Conservation (phyloP, 192 early-diverging fungal genomes). For the Oehlia diaphana region DNA sequence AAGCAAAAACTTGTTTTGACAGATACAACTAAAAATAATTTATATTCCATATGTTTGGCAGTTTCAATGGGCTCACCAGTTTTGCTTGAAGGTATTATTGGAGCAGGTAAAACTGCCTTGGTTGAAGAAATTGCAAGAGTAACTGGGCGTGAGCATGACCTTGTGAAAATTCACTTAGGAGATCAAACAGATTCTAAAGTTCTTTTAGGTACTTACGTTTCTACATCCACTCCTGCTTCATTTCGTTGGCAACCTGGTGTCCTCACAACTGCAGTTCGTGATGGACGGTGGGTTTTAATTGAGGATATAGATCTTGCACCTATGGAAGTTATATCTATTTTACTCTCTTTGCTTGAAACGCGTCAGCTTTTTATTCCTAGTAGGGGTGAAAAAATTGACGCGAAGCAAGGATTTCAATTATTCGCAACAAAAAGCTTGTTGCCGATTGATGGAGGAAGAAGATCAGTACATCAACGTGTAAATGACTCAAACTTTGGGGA, state of each 20-base stretch:
- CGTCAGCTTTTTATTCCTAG: constrained; percentile 87
- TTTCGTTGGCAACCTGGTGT: constrained; percentile 96
- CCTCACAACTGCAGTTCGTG: constrained; percentile 83
- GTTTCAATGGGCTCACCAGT: constrained; percentile 85
- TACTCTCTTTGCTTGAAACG: constrained; percentile 91
- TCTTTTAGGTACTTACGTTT: constrained; percentile 93
- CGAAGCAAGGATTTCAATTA: constrained; percentile 84
- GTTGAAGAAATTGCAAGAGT: constrained; percentile 83
- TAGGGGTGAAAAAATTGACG: constrained; percentile 82
- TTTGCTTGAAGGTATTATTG: constrained; percentile 81
- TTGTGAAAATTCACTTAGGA: constrained; percentile 93
- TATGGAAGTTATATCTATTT: constrained; percentile 87
- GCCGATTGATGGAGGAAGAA: constrained; percentile 44
- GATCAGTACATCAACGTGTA: constrained; percentile 22
- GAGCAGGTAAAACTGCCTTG: constrained; percentile 88
- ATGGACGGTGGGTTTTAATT: constrained; percentile 94
- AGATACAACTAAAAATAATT: constrained; percentile 70
- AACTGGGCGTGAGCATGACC: constrained; percentile 66
- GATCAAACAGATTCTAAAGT: constrained; percentile 96
- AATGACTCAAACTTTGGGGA: constrained; percentile 52
- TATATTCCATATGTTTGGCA: constrained; percentile 81
- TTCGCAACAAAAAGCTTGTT: constrained; percentile 82
- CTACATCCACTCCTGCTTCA: constrained; percentile 86
- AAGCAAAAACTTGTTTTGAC: constrained; percentile 68
- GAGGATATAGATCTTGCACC: constrained; percentile 98